Evolutionary conservation across 805 yeast genomes (phyloP).

Genomic region (Kluyveromyces siamensis): DNA sequence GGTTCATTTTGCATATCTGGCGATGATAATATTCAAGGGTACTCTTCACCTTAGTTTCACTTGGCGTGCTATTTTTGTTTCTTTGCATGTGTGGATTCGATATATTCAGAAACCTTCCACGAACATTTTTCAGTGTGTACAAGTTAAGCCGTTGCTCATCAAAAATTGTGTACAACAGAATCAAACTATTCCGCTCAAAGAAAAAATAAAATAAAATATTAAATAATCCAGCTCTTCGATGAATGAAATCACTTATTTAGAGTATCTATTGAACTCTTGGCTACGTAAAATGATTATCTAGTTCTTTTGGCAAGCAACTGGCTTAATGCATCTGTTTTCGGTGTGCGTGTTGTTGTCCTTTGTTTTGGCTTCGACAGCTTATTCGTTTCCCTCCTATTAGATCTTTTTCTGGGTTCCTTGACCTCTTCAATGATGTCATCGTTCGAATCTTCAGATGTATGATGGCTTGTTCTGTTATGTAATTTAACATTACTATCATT

Average conservation of each 20-base stretch:
- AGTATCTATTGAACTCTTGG: neutral
- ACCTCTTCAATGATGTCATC: neutral
- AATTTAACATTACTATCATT: neutral
- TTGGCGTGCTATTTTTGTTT: neutral
- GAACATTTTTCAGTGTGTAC: neutral
- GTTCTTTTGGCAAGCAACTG: conserved; percentile 20
- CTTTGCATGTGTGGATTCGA: neutral
- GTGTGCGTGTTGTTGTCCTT: conserved; percentile 15
- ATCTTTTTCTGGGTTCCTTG: neutral
- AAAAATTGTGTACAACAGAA: too few species aligned
- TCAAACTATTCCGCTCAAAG: neutral
- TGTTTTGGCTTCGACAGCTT: conserved; percentile 2
- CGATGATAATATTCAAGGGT: neutral
- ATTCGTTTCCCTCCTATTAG: neutral
- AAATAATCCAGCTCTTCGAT: neutral
- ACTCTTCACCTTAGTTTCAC: neutral
- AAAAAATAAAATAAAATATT: too few species aligned
- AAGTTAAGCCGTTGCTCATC: too few species aligned
- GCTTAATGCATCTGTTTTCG: conserved; percentile 24
- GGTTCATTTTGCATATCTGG: conserved; percentile 35
- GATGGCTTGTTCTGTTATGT: neutral
- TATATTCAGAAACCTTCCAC: neutral
- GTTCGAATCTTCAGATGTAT: neutral
- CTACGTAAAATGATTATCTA: neutral
- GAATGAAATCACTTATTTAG: neutral